phyloP scores from a whole-genome alignment of 176 grass and related monocot species.

The Tuctoria greenei region DNA sequence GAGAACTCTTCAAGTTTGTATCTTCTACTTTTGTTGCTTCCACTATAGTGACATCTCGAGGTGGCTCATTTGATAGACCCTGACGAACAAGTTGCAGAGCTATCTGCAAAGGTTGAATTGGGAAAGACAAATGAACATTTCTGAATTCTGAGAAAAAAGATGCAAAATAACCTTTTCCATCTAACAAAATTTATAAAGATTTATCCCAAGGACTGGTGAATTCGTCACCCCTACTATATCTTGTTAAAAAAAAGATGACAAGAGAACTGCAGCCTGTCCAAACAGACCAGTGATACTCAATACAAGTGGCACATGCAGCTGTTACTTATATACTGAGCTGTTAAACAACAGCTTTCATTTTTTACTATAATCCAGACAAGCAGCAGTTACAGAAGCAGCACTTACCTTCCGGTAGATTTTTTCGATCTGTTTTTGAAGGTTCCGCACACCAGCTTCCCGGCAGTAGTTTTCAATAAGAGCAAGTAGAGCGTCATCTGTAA shows the following conservation, averaged over 20 bases:
- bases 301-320: background rate
- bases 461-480: constrained; percentile 94
- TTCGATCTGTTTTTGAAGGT: constrained; percentile 97
- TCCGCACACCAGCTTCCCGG: constrained; percentile 95
- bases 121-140: background rate
- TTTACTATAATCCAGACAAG: constrained; percentile 11
- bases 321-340: background rate
- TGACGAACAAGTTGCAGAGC: constrained; percentile 84
- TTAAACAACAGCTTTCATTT: background rate
- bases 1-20: constrained; percentile 42
- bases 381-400: constrained; percentile 23
- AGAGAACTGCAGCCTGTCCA: background rate
- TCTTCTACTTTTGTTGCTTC: constrained; percentile 36
- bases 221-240: background rate
- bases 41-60: constrained; percentile 37
- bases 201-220: background rate
- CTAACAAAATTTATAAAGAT: background rate
- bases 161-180: constrained; percentile 8
- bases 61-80: constrained; percentile 55
- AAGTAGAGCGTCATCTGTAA: constrained; percentile 92
- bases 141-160: background rate
- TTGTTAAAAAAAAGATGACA: background rate
- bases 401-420: constrained; percentile 97
- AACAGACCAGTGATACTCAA: background rate
- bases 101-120: constrained; percentile 49